Percentiles rank a stretch among this genome's conserved stretches.
phyloP scores from a whole-genome alignment of 2,329 filamentous ascomycete species.

The Sporothrix pallida region DNA sequence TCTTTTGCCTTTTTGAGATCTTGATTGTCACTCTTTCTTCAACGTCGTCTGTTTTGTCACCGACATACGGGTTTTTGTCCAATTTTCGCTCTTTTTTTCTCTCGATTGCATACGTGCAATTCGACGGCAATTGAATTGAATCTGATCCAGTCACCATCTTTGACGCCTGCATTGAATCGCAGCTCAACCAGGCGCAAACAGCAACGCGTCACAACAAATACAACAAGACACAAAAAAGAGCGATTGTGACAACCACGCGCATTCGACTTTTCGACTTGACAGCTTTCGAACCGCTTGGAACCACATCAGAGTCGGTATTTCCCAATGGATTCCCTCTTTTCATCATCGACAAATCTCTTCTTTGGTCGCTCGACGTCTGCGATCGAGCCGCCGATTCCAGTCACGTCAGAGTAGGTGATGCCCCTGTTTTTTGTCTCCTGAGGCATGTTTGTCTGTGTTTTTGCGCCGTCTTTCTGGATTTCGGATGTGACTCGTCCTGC shows the following conservation, averaged over 20 bases:
- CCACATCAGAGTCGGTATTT: neutral
- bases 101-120: neutral
- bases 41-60: neutral
- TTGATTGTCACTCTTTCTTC: neutral
- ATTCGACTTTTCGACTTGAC: no score
- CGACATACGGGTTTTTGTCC: neutral
- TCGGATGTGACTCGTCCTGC: neutral
- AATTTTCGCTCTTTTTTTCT: neutral
- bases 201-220: neutral
- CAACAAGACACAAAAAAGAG: neutral
- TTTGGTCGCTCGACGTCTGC: slow-evolving; percentile 25
- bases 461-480: neutral
- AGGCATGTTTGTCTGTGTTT: neutral
- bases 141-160: no score
- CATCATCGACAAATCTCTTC: slow-evolving; percentile 32
- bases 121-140: neutral
- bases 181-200: neutral
- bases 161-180: neutral
- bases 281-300: no score
- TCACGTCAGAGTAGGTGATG: slow-evolving; percentile 19
- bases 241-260: neutral
- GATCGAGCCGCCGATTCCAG: slow-evolving; percentile 18
- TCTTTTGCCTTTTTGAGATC: neutral
- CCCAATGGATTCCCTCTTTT: slow-evolving; percentile 32
- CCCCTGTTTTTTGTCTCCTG: neutral